Conservation (phyloP, 352 stramenopile genomes). For the Phytopythium kandeliae region DNA sequence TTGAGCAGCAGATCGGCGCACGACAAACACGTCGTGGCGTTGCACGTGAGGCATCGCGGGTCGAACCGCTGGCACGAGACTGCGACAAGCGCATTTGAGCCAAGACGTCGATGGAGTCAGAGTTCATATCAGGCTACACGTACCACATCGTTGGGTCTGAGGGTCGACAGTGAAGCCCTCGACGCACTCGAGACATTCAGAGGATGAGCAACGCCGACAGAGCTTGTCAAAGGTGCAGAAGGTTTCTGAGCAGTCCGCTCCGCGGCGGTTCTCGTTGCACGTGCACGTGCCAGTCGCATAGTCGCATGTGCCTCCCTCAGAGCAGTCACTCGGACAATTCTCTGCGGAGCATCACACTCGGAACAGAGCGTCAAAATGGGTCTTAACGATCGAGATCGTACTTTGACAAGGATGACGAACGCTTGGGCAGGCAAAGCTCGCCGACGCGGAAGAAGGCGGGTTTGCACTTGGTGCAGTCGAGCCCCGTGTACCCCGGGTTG, state of each 20-base stretch:
- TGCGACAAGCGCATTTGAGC: constrained; percentile 10
- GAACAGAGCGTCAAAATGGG: background rate
- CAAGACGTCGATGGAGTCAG: background rate
- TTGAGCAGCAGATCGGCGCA: constrained; percentile 90
- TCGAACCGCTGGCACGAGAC: constrained; percentile 85
- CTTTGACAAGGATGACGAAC: constrained; percentile 2
- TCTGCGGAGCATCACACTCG: constrained; percentile 22
- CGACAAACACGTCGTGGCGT: constrained; percentile 62
- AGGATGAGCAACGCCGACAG: constrained; percentile 83
- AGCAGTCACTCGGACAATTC: constrained; percentile 88
- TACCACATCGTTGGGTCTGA: constrained; percentile 66
- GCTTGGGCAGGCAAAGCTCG: constrained; percentile 87
- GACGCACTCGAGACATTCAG: constrained; percentile 76
- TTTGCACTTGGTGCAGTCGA: constrained; percentile 86
- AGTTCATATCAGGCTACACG: background rate
- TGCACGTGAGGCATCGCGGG: constrained; percentile 88
- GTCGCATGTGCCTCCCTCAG: constrained; percentile 79
- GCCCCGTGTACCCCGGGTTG: constrained; percentile 90
- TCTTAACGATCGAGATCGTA: background rate
- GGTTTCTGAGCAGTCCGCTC: constrained; percentile 74
- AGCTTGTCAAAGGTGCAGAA: constrained; percentile 76
- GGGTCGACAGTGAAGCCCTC: constrained; percentile 83
- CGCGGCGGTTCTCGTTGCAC: constrained; percentile 63
- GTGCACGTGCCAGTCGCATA: constrained; percentile 84
- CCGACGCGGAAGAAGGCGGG: constrained; percentile 84